Evolutionary conservation across 331 rosid genomes (phyloP).

Genomic region (Quercus phellos): DNA sequence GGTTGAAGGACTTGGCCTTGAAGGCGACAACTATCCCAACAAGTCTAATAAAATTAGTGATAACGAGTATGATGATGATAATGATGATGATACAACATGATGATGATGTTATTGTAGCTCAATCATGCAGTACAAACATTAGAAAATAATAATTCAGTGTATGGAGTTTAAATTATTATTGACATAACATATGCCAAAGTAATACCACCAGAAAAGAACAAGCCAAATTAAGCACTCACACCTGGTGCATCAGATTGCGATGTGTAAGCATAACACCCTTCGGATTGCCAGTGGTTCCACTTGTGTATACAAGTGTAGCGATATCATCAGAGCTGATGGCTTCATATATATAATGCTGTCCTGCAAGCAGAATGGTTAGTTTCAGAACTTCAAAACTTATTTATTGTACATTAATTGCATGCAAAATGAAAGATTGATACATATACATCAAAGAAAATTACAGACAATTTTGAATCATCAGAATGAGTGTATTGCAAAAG

Average conservation of each 20-base stretch:
- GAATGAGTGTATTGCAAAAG: neutral
- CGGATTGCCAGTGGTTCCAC: conserved; percentile 95
- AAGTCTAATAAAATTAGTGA: neutral
- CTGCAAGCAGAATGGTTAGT: conserved; percentile 40
- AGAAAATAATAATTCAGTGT: neutral
- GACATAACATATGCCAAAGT: neutral
- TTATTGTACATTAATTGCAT: neutral
- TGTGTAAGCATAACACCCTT: conserved; percentile 96
- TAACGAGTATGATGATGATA: neutral
- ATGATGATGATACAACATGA: neutral
- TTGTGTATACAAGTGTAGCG: conserved; percentile 87
- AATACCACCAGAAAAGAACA: conserved; percentile 4
- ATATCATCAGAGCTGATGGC: conserved; percentile 67
- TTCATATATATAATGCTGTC: conserved; percentile 41
- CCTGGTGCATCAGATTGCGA: conserved; percentile 91
- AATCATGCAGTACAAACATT: neutral
- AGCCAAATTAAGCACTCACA: conserved; percentile 27
- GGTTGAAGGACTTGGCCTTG: neutral
- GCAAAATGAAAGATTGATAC: neutral
- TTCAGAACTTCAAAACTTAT: conserved; percentile 20
- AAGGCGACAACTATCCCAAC: neutral
- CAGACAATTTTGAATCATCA: neutral
- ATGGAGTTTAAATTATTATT: neutral
- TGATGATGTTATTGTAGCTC: neutral
- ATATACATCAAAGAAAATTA: neutral